Evolutionary conservation across 2,329 filamentous ascomycete genomes (phyloP).

Genomic region (Aspergillus puulaauensis): DNA sequence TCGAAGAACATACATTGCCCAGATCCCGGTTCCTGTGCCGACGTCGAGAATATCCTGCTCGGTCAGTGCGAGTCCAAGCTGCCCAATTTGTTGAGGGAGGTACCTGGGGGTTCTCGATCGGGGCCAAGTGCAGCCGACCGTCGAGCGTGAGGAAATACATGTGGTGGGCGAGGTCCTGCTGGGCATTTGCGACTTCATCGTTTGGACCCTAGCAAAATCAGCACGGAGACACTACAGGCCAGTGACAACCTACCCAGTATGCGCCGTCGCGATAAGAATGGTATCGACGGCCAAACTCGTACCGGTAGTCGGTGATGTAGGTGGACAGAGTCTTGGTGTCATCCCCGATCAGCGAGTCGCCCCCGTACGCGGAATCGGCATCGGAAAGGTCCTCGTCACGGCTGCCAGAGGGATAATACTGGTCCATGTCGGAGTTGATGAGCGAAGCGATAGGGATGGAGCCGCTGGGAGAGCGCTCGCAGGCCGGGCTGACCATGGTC

Average conservation of each 20-base stretch:
- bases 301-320: constrained; percentile 30
- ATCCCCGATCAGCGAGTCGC: constrained; percentile 20
- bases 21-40: constrained; percentile 25
- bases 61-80: neutral
- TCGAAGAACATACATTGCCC: constrained; percentile 19
- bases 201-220: constrained; percentile 19
- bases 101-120: constrained; percentile 22
- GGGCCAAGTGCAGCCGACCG: constrained; percentile 31
- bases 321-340: constrained; percentile 28
- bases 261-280: constrained; percentile 33
- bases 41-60: constrained; percentile 23
- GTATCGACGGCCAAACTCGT: constrained; percentile 33
- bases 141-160: constrained; percentile 37
- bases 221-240: neutral
- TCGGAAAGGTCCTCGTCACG: constrained; percentile 11
- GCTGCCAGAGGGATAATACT: constrained; percentile 1
- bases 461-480: neutral
- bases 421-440: neutral
- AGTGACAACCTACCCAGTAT: constrained; percentile 19
- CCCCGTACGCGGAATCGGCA: constrained; percentile 20
- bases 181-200: constrained; percentile 23
- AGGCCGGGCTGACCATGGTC: too few species aligned
- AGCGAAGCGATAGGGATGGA: neutral
- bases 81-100: neutral
- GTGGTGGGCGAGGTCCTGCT: constrained; percentile 35